Evolutionary conservation across 805 yeast genomes (phyloP).

Genomic region (Saccharomyces mikatae): DNA sequence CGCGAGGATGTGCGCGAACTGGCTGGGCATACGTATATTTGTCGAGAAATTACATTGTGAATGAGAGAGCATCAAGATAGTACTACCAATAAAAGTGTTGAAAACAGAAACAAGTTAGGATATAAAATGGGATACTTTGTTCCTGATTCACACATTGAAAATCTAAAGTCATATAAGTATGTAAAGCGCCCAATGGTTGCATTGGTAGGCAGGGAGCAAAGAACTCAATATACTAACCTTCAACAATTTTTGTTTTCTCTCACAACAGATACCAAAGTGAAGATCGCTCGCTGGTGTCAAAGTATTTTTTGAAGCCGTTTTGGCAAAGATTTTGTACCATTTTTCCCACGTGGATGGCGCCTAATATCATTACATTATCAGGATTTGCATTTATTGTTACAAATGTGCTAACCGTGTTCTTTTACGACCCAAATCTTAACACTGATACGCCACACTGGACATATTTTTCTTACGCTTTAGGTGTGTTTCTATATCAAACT

Average conservation of each 20-base stretch:
- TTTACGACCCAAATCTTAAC: conserved; percentile 62
- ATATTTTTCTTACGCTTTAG: conserved; percentile 67
- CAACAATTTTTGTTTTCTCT: not conserved
- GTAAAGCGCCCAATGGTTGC: conserved; percentile 9
- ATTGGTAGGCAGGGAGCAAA: not conserved
- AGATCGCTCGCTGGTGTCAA: conserved; percentile 73
- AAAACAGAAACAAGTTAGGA: not conserved
- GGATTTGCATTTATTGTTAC: conserved; percentile 68
- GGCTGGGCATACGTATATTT: not conserved
- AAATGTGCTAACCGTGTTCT: conserved; percentile 57
- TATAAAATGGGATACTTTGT: conserved; percentile 55
- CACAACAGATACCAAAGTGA: conserved; percentile 53
- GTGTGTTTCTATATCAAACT: conserved; percentile 84
- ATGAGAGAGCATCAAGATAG: not conserved
- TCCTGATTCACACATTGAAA: conserved; percentile 43
- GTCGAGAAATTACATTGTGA: not conserved
- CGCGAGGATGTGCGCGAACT: not conserved
- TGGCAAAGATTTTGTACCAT: conserved; percentile 64
- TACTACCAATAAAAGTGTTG: not conserved
- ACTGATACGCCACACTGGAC: conserved; percentile 64
- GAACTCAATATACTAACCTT: not conserved
- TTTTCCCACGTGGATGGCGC: conserved; percentile 86
- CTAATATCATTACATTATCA: conserved; percentile 78
- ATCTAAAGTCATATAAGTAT: conserved; percentile 46
- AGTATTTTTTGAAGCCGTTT: conserved; percentile 69